Conservation (phyloP, 805 yeast genomes). For the Barnettozyma californica region DNA sequence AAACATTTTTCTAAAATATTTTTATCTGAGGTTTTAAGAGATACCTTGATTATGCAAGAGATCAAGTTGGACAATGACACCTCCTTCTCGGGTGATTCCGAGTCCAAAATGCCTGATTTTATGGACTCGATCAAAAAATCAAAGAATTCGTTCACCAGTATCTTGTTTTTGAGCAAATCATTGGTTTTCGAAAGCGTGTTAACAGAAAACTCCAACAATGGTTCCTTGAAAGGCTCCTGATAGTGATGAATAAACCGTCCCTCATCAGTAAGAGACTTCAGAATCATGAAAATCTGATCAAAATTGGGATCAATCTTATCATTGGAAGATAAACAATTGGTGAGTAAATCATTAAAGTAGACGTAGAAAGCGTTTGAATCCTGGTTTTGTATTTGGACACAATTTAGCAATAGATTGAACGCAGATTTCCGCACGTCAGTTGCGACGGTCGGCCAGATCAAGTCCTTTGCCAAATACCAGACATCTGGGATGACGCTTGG, state of each 20-base stretch:
- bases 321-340: constrained; percentile 33
- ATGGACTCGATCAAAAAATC: constrained; percentile 39
- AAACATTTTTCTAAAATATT: constrained; percentile 35
- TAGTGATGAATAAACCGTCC: constrained; percentile 51
- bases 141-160: constrained; percentile 23
- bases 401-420: constrained; percentile 45
- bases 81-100: constrained; percentile 26
- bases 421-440: constrained; percentile 36
- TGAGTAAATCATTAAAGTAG: constrained; percentile 56
- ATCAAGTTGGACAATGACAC: constrained; percentile 28
- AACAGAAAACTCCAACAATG: constrained; percentile 33
- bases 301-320: constrained; percentile 42
- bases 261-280: constrained; percentile 42
- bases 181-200: constrained; percentile 29
- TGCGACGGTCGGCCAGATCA: constrained; percentile 36
- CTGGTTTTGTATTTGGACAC: constrained; percentile 46
- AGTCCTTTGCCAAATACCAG: constrained; percentile 63
- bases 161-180: constrained; percentile 22
- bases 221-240: constrained; percentile 38
- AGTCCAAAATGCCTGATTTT: constrained; percentile 31
- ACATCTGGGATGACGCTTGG: constrained; percentile 62
- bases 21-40: constrained; percentile 34
- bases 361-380: constrained; percentile 44
- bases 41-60: constrained; percentile 31
- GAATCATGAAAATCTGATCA: constrained; percentile 42